Percentiles rank a stretch among this genome's conserved stretches.
These are phyloP conservation scores for Pedinophyceae sp. DNA, from an alignment of 139 green algal species.

Conservation along the genomic window DNA sequence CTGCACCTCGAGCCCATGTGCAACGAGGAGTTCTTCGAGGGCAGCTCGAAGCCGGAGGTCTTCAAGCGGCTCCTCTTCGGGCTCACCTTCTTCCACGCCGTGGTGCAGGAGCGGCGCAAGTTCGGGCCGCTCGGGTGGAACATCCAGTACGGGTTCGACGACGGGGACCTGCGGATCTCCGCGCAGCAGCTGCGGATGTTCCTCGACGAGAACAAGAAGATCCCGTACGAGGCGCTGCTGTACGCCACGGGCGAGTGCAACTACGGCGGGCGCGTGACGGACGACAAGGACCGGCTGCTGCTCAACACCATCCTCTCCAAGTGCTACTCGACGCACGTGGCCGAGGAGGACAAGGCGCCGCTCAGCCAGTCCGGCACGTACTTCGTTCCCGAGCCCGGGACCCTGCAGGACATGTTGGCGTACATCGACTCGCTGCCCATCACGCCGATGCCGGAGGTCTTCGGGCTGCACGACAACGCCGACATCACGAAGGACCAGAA, in stretches of 20 bases:
- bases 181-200: slow-evolving; percentile 52
- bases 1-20: slow-evolving; percentile 40
- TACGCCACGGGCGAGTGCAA: slow-evolving; percentile 60
- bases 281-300: slow-evolving; percentile 56
- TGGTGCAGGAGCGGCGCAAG: slow-evolving; percentile 42
- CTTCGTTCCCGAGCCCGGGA: slow-evolving; percentile 22
- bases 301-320: slow-evolving; percentile 39
- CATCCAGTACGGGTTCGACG: slow-evolving; percentile 52
- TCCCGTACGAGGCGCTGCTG: slow-evolving; percentile 40
- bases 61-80: slow-evolving; percentile 23
- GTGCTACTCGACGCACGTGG: slow-evolving; percentile 29
- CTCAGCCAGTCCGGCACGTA: slow-evolving; percentile 33
- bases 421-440: slow-evolving; percentile 30
- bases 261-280: slow-evolving; percentile 55
- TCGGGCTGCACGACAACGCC: slow-evolving; percentile 54
- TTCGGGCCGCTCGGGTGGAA: slow-evolving; percentile 52
- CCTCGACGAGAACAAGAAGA: slow-evolving; percentile 33
- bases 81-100: slow-evolving; percentile 24
- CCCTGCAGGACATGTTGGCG: slow-evolving; percentile 17
- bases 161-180: slow-evolving; percentile 47
- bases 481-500: slow-evolving; percentile 55
- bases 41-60: slow-evolving; percentile 16
- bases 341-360: slow-evolving; percentile 8
- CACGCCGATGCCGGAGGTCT: slow-evolving; percentile 36
- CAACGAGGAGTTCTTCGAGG: slow-evolving; percentile 38